Evolutionary conservation across 371 early-diverging fungal genomes (phyloP).

Genomic region (Mortierella polycephala): DNA sequence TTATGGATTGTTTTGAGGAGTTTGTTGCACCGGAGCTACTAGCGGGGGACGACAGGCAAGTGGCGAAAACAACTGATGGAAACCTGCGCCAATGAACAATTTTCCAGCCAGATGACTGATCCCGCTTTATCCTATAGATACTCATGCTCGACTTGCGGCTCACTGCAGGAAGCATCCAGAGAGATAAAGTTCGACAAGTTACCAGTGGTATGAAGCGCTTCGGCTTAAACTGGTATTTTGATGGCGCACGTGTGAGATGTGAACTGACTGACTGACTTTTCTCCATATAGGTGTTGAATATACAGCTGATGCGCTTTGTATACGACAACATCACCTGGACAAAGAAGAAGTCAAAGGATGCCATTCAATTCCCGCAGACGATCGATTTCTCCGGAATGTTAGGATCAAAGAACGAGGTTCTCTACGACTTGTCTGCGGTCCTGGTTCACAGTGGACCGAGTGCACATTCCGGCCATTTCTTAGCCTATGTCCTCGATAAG

Average conservation of each 20-base stretch:
- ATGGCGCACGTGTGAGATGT: background rate
- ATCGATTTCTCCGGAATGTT: conserved; percentile 42
- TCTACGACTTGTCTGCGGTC: conserved; percentile 58
- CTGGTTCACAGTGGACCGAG: conserved; percentile 59
- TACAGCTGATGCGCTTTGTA: conserved; percentile 59
- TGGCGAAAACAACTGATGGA: background rate
- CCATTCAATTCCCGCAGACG: conserved; percentile 45
- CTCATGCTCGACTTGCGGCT: conserved; percentile 32
- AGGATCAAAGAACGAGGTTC: conserved; percentile 4
- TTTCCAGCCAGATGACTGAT: background rate
- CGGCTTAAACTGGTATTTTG: background rate
- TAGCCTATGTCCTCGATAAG: conserved; percentile 50
- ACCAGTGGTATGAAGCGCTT: conserved; percentile 30
- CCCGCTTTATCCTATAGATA: conserved; percentile 16
- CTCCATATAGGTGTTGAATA: conserved; percentile 48
- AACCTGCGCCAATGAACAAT: background rate
- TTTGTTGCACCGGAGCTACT: conserved; percentile 50
- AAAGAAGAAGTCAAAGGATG: conserved; percentile 55
- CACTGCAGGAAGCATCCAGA: conserved; percentile 54
- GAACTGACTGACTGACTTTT: background rate
- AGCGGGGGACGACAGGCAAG: conserved; percentile 42
- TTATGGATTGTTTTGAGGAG: conserved; percentile 50
- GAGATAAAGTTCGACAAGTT: conserved; percentile 33
- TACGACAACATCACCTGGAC: conserved; percentile 52
- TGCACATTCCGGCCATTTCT: conserved; percentile 60